These are phyloP conservation scores for Diplodia scrobiculata DNA, from an alignment of 2,329 filamentous ascomycete genomes.

Conservation along the genomic window DNA sequence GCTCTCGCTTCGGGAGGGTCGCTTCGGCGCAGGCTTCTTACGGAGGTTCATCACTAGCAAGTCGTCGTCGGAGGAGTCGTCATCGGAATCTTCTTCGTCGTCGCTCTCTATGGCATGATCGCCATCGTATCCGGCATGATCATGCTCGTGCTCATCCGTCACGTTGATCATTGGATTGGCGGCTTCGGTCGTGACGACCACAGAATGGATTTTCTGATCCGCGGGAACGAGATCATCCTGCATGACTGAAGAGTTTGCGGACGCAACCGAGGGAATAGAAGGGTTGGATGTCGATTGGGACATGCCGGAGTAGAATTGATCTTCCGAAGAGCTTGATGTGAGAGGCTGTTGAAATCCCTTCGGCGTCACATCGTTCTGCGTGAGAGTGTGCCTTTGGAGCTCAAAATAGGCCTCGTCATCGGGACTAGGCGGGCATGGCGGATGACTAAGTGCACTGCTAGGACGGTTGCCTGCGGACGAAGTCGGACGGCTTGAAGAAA, in stretches of 20 bases:
- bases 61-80: slow-evolving; percentile 44
- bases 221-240: slow-evolving; percentile 40
- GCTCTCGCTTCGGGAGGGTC: slow-evolving; percentile 38
- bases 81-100: slow-evolving; percentile 46
- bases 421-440: slow-evolving; percentile 52
- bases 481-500: slow-evolving; percentile 29
- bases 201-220: slow-evolving; percentile 14
- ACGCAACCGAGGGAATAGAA: slow-evolving; percentile 56
- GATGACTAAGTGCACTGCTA: slow-evolving; percentile 38
- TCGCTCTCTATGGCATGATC: slow-evolving; percentile 48
- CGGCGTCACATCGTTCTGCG: slow-evolving; percentile 11
- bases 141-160: slow-evolving; percentile 34
- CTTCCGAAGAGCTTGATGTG: slow-evolving; percentile 53
- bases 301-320: slow-evolving; percentile 51
- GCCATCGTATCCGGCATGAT: slow-evolving; percentile 46
- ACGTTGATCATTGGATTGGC: background rate
- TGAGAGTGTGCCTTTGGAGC: background rate
- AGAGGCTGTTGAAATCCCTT: slow-evolving; percentile 7
- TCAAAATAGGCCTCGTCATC: slow-evolving; percentile 44
- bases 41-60: slow-evolving; percentile 41
- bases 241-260: slow-evolving; percentile 50
- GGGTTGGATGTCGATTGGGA: slow-evolving; percentile 56
- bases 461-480: slow-evolving; percentile 29
- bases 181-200: background rate
- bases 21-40: slow-evolving; percentile 13